Conservation (phyloP, 75 land plant species). For the Pinus albicaulis region DNA sequence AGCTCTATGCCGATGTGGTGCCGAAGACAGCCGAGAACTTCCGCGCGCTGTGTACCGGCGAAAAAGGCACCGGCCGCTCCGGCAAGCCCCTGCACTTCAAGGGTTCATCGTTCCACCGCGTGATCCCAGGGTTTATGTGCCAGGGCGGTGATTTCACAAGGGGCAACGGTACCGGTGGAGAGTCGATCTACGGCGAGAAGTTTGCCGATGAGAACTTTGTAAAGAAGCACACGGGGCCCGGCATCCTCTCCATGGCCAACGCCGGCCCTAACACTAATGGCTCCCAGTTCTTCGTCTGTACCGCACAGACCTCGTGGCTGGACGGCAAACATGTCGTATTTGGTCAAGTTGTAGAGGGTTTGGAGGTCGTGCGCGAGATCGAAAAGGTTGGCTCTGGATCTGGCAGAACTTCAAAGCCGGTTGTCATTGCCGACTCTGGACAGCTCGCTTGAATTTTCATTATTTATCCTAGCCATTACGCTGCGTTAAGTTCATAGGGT, state of each 20-base stretch:
- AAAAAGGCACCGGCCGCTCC: conserved; percentile 62
- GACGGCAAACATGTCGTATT: conserved; percentile 87
- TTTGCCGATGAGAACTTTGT: conserved; percentile 71
- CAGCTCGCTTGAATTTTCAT: conserved; percentile 16
- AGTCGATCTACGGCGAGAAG: conserved; percentile 71
- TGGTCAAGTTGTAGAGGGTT: conserved; percentile 64
- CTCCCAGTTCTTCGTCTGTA: conserved; percentile 84
- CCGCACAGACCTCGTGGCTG: conserved; percentile 62
- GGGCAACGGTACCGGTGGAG: conserved; percentile 86
- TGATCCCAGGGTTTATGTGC: conserved; percentile 90
- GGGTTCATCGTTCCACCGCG: conserved; percentile 80
- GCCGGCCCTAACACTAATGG: conserved; percentile 76
- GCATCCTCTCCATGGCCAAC: conserved; percentile 80
- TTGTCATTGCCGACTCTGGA: conserved; percentile 59
- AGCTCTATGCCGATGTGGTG: conserved; percentile 55
- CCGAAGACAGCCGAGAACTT: conserved; percentile 86
- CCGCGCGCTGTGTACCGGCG: conserved; percentile 90
- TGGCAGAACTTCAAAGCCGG: conserved; percentile 40
- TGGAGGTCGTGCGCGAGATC: conserved; percentile 57
- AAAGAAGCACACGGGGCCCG: conserved; percentile 73
- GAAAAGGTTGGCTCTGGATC: conserved; percentile 59
- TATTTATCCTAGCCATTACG: neutral
- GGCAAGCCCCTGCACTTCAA: conserved; percentile 84
- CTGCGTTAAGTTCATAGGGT: neutral
- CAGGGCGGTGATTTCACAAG: conserved; percentile 88